Base-by-base conservation (phyloP, 2,329 filamentous ascomycete species). In the Plenodomus tracheiphilus region DNA sequence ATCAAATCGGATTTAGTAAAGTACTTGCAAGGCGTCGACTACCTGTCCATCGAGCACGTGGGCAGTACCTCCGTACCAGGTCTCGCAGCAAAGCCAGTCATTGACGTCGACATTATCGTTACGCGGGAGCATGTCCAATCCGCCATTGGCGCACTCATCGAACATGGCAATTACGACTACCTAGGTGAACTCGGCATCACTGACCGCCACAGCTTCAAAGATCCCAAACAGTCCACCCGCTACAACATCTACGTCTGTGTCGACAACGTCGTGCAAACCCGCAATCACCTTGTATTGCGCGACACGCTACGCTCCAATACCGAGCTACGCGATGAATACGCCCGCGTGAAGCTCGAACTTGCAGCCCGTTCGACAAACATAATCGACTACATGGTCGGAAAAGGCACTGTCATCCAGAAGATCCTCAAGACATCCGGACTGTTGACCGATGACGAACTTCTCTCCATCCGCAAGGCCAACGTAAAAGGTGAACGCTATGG, bases 231-330 rank as follows among this genome's bases (percentile, higher is more conserved):
- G n/a, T 28, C 53, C 8, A 49, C 60, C 6, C 38, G 22, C 3
- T 56, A 69, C 37, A 74, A 75, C 49, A 61, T 72, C 3, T 76
- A 74, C 53, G 55, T 75, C 0, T 69, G 67, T 35, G 49, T 74
- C 9, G 65, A 73, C 11, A 69, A 65, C 1, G 64, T 65, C 21
- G 44, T 62, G 9, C 56, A 66, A 20, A 58, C 71, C 16, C 61
- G 66, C n/a, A 75, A 75, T 45, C 72, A 76, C 52, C 57, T 73
- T 11, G 69, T 57, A 34, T 39, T 76, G 18, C 67, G 72, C n/a
- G 62, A 72, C 39, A 64, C 70, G 2, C 59, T 76, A 17, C 51
- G 65, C 3, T 28, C 49, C 3, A 58, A 75, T 46, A 21, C 25
- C 1, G 58, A 51, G 1, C 50, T 77, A 18, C 54, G 71, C 28